Conservation (phyloP, 306 rosid genomes). For the Malus sieversii region DNA sequence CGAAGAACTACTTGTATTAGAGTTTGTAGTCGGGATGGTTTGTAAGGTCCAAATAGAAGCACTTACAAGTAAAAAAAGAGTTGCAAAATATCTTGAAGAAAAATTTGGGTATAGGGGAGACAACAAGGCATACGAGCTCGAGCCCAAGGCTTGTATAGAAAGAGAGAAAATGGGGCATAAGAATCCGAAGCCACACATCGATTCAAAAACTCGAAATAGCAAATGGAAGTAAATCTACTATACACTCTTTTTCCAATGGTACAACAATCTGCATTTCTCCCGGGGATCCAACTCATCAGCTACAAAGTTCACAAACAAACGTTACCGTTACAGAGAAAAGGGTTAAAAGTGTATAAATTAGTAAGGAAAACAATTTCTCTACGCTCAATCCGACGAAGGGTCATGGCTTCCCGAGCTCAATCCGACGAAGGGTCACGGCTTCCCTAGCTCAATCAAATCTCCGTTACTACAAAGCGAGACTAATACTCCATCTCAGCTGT, state of each 20-base stretch:
- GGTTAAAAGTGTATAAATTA: slow-evolving; percentile 48
- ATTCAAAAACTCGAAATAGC: neutral
- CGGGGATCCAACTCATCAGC: slow-evolving; percentile 10
- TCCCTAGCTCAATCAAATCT: slow-evolving; percentile 24
- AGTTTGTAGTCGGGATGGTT: no score
- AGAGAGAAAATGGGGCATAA: no score
- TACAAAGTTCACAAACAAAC: neutral
- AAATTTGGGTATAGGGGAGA: neutral
- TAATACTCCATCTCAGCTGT: slow-evolving; percentile 9
- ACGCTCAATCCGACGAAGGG: slow-evolving; percentile 25
- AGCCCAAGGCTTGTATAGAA: no score
- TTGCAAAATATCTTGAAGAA: neutral
- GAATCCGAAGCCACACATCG: no score
- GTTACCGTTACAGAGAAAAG: slow-evolving; percentile 13
- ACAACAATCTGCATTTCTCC: slow-evolving; percentile 10
- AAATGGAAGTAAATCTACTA: slow-evolving; percentile 1
- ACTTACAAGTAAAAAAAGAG: no score
- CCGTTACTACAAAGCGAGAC: slow-evolving; percentile 23
- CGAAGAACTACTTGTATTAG: no score
- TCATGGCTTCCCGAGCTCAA: slow-evolving; percentile 26
- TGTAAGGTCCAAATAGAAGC: no score
- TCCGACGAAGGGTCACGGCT: slow-evolving; percentile 21
- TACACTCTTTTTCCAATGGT: slow-evolving; percentile 12
- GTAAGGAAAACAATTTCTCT: slow-evolving; percentile 39
- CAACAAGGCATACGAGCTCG: no score